Conservation (phyloP, 108 stramenopile genomes). For the Halocafeteria seosinensis region DNA sequence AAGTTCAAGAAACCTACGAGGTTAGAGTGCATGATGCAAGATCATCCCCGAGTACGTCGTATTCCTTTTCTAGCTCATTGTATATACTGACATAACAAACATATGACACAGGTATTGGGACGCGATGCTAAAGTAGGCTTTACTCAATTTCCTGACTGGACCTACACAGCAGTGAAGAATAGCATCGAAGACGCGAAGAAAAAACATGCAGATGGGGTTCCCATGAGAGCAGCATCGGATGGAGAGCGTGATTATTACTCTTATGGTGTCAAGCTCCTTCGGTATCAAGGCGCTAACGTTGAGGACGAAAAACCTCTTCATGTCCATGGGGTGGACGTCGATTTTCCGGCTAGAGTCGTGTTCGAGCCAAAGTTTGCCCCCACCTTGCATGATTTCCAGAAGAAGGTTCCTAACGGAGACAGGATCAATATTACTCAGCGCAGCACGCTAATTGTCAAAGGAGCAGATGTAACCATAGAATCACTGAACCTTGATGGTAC, state of each 20-base stretch:
- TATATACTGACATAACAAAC: too few species aligned
- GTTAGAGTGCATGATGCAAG: conserved; percentile 99
- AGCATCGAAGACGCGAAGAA: conserved; percentile 56
- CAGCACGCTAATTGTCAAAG: conserved; percentile 57
- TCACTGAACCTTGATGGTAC: conserved; percentile 10
- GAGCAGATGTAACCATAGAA: conserved; percentile 35
- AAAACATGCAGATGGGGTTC: conserved; percentile 57
- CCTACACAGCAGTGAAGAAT: conserved; percentile 86
- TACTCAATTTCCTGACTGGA: conserved; percentile 57
- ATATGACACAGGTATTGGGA: conserved; percentile 57
- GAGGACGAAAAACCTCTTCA: conserved; percentile 38
- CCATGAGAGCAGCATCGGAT: conserved; percentile 63
- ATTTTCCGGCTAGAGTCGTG: conserved; percentile 54
- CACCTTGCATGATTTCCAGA: conserved; percentile 47
- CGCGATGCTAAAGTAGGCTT: conserved; percentile 69
- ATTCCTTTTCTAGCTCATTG: too few species aligned
- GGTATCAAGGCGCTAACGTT: conserved; percentile 43
- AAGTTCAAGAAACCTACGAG: conserved; percentile 94
- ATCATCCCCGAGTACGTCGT: too few species aligned
- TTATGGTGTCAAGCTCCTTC: conserved; percentile 39
- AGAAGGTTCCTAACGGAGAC: conserved; percentile 45
- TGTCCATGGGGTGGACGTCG: conserved; percentile 41
- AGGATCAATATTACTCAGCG: conserved; percentile 52
- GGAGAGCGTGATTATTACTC: conserved; percentile 77
- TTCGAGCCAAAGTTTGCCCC: conserved; percentile 47